Evolutionary conservation across 225 moss, liverwort and hornwort species (phyloP), one percentile per base, ranked within the genome.

Genomic region (Polytrichum formosum): DNA sequence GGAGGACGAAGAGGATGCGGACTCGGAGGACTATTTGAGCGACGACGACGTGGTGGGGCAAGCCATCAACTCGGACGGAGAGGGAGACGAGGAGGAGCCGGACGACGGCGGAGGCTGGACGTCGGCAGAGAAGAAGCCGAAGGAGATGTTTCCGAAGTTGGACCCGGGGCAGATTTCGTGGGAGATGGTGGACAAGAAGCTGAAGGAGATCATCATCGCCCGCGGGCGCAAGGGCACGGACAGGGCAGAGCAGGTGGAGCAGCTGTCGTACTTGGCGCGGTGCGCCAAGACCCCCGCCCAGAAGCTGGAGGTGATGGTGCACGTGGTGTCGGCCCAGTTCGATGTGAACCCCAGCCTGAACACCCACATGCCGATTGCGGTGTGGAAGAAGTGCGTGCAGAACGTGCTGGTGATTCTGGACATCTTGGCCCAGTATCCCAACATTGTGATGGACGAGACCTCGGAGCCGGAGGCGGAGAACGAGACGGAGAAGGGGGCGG

Each of bases 161-260:
- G 96, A 97, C 62, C 90, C 96, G 1, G 92, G 93, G 26, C 94
- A 97, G 84, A 97, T 97, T 55, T 92, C 96, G 17, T 97, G 96
- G 96, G 96, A 94, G 73, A 97, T 97, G 96, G 96, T 97, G 53
- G 96, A 97, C 74, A 97, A 87, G 91, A 97, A 97, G 76, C 71
- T 97, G 66, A 97, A 97, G 67, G 96, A 97, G 74, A 91, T 97
- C 64, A 91, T 94, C 16, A 79, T 87, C 25, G 90, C 90, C 18
- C 96, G 96, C 20, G 96, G 96, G 56, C 90, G 96, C 74, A 97
- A 97, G 77, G 96, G 96, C 26, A 97, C 96, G 17, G 96, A 97
- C 69, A 87, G 96, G 28, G 89, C 89, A 26, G 96, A 97, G 84
- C 96, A 97, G 80, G 93, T 97, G 67, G 96, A 97, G 80, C 96